Conservation (phyloP, 768 basidiomycete genomes). For the Pleurotus platypus region DNA sequence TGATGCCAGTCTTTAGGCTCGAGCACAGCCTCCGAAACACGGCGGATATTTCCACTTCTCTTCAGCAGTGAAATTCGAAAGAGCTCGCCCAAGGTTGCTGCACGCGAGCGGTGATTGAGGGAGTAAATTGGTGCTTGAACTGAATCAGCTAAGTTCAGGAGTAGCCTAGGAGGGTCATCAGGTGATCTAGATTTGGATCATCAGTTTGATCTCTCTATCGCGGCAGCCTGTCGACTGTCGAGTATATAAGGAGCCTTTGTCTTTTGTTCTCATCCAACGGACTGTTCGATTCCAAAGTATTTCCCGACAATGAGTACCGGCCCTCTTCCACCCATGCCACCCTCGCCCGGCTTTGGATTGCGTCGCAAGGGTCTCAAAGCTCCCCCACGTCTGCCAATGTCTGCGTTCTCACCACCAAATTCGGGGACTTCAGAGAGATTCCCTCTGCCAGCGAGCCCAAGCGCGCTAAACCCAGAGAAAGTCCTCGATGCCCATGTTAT, state of each 20-base stretch:
- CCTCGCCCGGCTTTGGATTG: constrained; percentile 38
- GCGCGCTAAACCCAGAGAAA: constrained; percentile 54
- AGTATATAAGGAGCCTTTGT: not conserved
- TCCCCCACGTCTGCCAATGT: constrained; percentile 69
- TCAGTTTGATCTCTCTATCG: not conserved
- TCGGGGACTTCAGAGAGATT: constrained; percentile 65
- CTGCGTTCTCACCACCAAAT: constrained; percentile 73
- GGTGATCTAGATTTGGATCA: not conserved
- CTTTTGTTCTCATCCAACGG: not conserved
- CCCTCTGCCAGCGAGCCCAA: constrained; percentile 67
- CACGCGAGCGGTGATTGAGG: no score
- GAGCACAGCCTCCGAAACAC: no score
- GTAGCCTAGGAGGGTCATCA: not conserved
- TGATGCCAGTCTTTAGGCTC: no score
- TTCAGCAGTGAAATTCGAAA: no score
- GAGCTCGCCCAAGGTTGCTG: no score
- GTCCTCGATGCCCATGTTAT: constrained; percentile 71
- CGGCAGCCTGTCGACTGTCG: not conserved
- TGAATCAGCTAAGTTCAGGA: no score
- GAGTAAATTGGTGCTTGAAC: no score
- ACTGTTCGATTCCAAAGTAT: not conserved
- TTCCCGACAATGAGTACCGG: constrained; percentile 9
- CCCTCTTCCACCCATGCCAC: constrained; percentile 20
- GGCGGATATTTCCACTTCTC: no score
- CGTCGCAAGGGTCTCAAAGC: constrained; percentile 64